Percentiles rank a stretch among this genome's conserved stretches.
Conservation (phyloP, 1,284 basidiomycete species). For the Leccinum insolens region DNA sequence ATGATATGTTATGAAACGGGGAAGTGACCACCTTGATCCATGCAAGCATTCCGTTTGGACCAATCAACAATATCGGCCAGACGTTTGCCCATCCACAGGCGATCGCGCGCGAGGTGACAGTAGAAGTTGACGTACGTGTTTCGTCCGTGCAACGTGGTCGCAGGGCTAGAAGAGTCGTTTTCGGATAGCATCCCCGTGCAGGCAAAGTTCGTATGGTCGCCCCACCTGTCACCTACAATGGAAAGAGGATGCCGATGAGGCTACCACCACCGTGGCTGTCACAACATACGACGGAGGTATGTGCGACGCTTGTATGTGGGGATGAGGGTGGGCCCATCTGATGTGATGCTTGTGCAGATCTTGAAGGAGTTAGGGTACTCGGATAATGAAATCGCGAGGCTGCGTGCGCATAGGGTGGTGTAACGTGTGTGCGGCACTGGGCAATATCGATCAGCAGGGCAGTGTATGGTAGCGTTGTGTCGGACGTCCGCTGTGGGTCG, state of each 20-base stretch:
- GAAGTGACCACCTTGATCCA: slow-evolving; percentile 11
- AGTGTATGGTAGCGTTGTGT: slow-evolving; percentile 16
- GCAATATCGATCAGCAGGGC: slow-evolving; percentile 19
- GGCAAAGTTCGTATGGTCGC: slow-evolving; percentile 87
- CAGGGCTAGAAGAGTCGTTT: slow-evolving; percentile 12
- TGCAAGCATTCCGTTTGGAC: slow-evolving; percentile 83
- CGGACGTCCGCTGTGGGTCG: slow-evolving; percentile 37
- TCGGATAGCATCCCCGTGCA: slow-evolving; percentile 67
- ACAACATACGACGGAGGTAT: slow-evolving; percentile 80
- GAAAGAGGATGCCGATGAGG: slow-evolving; percentile 73
- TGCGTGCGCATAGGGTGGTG: slow-evolving; percentile 59
- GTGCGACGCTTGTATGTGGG: slow-evolving; percentile 19
- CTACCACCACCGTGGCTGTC: slow-evolving; percentile 84
- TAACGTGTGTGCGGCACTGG: slow-evolving; percentile 34
- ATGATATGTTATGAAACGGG: slow-evolving; percentile 8
- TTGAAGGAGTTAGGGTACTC: slow-evolving; percentile 73
- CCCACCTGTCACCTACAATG: slow-evolving; percentile 89
- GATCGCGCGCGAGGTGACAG: slow-evolving; percentile 59
- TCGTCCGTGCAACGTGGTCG: slow-evolving; percentile 16
- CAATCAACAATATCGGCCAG: slow-evolving; percentile 90
- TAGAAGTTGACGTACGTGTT: slow-evolving; percentile 61
- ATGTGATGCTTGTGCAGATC: slow-evolving; percentile 45
- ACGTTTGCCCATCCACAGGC: slow-evolving; percentile 94
- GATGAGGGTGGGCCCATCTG: background rate
- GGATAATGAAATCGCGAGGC: slow-evolving; percentile 50